A percentile compares a stretch with the other conserved stretches of the same genome.
phyloP scores from a whole-genome alignment of 805 yeast genomes.

The Kockiozyma suomiensis region DNA sequence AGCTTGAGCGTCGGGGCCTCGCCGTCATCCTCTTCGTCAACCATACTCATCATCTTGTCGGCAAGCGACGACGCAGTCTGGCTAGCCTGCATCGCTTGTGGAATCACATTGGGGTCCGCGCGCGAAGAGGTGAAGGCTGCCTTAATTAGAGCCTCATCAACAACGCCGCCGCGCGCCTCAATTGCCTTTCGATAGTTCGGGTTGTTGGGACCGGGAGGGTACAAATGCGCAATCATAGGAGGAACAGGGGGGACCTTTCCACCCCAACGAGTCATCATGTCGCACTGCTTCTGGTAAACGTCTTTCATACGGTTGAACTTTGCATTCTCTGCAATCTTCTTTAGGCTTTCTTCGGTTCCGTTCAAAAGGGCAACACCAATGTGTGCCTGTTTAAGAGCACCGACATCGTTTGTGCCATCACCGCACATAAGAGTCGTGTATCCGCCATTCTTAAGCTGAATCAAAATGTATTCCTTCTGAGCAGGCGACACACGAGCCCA shows the following conservation, averaged over 20 bases:
- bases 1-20: slow-evolving; percentile 92
- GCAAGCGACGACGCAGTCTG: slow-evolving; percentile 55
- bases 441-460: slow-evolving; percentile 80
- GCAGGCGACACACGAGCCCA: slow-evolving; percentile 96
- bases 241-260: slow-evolving; percentile 75
- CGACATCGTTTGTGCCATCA: slow-evolving; percentile 99
- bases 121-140: slow-evolving; percentile 43
- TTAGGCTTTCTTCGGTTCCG: slow-evolving; percentile 93
- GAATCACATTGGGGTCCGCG: slow-evolving; percentile 7
- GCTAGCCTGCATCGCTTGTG: slow-evolving; percentile 33
- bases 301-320: slow-evolving; percentile 63
- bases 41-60: slow-evolving; percentile 62
- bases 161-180: slow-evolving; percentile 77
- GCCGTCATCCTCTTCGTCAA: slow-evolving; percentile 59
- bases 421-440: slow-evolving; percentile 98
- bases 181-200: slow-evolving; percentile 85
- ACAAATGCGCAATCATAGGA: slow-evolving; percentile 82
- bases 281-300: slow-evolving; percentile 83
- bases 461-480: slow-evolving; percentile 90
- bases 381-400: slow-evolving; percentile 98
- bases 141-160: slow-evolving; percentile 62
- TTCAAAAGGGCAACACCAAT: slow-evolving; percentile 97
- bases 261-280: slow-evolving; percentile 76
- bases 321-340: slow-evolving; percentile 80
- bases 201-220: slow-evolving; percentile 92